Percentiles rank a stretch among this genome's conserved stretches.
phyloP scores from a whole-genome alignment of 2,329 filamentous ascomycete species.

The Fusarium sacchari region DNA sequence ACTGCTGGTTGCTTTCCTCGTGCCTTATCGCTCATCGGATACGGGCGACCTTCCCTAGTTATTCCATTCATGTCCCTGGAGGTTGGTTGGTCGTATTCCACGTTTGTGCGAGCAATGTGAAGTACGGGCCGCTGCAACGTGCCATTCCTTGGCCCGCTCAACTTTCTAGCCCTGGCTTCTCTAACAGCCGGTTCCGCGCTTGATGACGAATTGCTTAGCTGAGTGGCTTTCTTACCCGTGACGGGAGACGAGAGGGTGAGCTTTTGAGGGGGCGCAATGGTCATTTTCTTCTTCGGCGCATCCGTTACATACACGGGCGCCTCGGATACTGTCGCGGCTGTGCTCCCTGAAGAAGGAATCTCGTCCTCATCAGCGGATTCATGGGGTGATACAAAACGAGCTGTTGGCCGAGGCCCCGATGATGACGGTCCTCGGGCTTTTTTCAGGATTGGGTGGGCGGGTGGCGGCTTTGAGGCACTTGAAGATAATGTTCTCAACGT shows the following conservation, averaged over 20 bases:
- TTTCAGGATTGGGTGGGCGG: conserved; percentile 68
- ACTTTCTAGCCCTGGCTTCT: conserved; percentile 42
- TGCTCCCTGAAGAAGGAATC: conserved; percentile 55
- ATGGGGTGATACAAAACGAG: conserved; percentile 67
- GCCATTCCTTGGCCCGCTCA: conserved; percentile 37
- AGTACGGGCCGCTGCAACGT: conserved; percentile 39
- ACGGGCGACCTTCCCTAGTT: conserved; percentile 2
- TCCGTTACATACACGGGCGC: conserved; percentile 42
- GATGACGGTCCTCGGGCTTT: conserved; percentile 65
- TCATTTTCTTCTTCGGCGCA: conserved; percentile 45
- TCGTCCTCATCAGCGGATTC: conserved; percentile 58
- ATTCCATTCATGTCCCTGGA: conserved; percentile 12
- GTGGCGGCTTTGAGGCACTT: conserved; percentile 56
- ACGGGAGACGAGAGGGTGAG: conserved; percentile 57
- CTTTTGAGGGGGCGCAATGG: conserved; percentile 46
- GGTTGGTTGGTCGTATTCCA: conserved; percentile 5
- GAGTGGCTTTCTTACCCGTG: conserved; percentile 57
- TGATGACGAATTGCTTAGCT: conserved; percentile 53
- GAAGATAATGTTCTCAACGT: conserved; percentile 50
- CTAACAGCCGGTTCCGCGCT: conserved; percentile 46
- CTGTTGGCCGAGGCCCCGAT: conserved; percentile 66
- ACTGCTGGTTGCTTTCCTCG: conserved; percentile 59
- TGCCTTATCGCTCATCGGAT: conserved; percentile 56
- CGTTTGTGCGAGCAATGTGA: conserved; percentile 43
- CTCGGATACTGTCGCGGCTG: conserved; percentile 47